Base-by-base conservation (phyloP, 2,329 filamentous ascomycete species). In the Curvularia sp. region DNA sequence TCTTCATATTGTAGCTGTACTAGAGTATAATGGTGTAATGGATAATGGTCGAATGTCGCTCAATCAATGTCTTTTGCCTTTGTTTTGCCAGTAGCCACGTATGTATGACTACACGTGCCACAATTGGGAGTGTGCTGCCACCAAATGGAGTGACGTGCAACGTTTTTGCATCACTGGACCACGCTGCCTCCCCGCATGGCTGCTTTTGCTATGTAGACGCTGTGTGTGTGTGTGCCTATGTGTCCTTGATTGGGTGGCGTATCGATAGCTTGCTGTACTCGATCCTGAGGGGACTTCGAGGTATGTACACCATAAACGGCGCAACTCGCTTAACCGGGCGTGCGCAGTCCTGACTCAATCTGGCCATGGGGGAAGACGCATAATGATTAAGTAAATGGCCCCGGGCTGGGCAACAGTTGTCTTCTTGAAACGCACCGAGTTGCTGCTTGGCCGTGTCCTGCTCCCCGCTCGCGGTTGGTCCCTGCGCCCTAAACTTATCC, bases 21-120 rank as follows among this genome's bases (percentile, higher is more conserved):
- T 67, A 63, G 68, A 69, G n/a, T n/a, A 65, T 66, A 70, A 65
- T 66, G 65, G 63, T 68, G 49, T 67, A 69, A 70, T 72, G 64
- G 60, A 70, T 65, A 55, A 66, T 61, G 61, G 60, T 54, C 45
- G 58, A 49, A 61, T 53, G 52, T 39, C 32, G 39, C 38, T 56
- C 47, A 39, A 55, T 54, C 43, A 41, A 32, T 63, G 59, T 63
- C 55, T 49, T 47, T 47, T 56, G 34, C 19, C 34, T 25, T 49
- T 53, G 19, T 25, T 43, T 21, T 30, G 25, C n/a, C 46, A 45
- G 55, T 47, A 46, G 42, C 53, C 54, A 55, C 34, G 39, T 53
- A 23, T 32, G 49, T 42, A 23, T 36, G 49, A 46, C 49, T 48
- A 23, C 18, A 49, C 39, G 23, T 43, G 47, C 28, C 38, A 39